Evolutionary conservation across 352 stramenopile species (phyloP), one percentile per base, ranked within the genome.

Genomic region (Pythium sukuiense): DNA sequence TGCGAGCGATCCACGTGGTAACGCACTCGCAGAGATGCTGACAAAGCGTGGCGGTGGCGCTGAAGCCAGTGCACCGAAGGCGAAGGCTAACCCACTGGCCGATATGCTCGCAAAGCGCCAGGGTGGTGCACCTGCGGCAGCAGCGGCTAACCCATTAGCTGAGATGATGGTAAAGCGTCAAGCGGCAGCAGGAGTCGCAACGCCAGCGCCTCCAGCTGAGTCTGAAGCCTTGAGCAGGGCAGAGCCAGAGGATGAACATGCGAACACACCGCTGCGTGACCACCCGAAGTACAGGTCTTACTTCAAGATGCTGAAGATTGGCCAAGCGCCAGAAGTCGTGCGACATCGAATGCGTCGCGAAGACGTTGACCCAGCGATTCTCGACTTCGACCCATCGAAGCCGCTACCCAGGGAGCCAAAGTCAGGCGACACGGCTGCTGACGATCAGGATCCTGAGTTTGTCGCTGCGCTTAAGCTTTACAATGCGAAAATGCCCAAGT

Each of bases 251-350:
- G 52, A 66, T 11, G 74, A 79, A 45, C 61, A 84, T 20, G 58
- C 48, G 1, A 53, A 71, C 26, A 80, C 72, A 0, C 76, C 75
- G 6, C 27, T 90, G 29, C 91, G 89, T 59, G 76, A 91, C 18
- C 74, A 92, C 52, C 87, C 85, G 6, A 77, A 78, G 59, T 93
- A 86, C 58, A 55, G 66, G 52, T 79, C 89, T 55, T 95, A 90
- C 69, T 94, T 95, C 61, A 91, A 80, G 62, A 91, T 95, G 80
- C 69, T 94, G 14, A 89, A 85, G 66, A 85, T 95, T 18, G 87
- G 87, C 0, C 76, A 88, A 2, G 77, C 85, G 11, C 29, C 66
- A 32, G 72, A 85, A 39, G 80, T 90, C 7, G 85, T 93, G 1
- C 81, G 92, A 68, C 82, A 92, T 63, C 87, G 87, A 37, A 93